Percentiles rank a stretch among this genome's conserved stretches.
Conservation (phyloP, 257 asterid genomes). For the Solanum etuberosum region DNA sequence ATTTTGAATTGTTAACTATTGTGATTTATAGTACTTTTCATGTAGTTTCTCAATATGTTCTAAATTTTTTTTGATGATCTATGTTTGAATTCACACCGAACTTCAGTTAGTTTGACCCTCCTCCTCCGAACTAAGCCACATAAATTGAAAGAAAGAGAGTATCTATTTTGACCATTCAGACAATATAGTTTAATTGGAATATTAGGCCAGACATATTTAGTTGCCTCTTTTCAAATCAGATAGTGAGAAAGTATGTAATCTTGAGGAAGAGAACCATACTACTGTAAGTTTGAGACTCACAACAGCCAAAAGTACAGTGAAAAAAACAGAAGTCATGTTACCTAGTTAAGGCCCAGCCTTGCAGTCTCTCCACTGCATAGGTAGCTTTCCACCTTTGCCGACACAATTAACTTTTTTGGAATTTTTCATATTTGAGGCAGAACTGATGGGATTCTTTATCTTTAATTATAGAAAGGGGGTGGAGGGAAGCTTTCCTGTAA, state of each 20-base stretch:
- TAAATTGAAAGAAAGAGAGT: neutral
- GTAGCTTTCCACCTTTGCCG: neutral
- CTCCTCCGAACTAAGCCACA: neutral
- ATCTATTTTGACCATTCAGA: neutral
- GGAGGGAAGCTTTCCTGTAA: neutral
- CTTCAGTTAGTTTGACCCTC: neutral
- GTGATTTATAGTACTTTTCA: neutral
- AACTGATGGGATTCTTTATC: neutral
- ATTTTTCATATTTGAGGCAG: neutral
- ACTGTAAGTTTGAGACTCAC: neutral
- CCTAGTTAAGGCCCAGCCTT: neutral
- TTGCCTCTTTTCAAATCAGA: neutral
- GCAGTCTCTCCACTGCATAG: neutral
- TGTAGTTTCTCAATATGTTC: neutral
- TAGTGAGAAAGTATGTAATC: neutral
- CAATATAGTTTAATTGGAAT: neutral
- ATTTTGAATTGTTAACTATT: neutral
- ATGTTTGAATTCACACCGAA: neutral
- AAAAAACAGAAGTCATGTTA: neutral
- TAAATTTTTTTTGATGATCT: neutral
- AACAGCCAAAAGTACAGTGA: neutral
- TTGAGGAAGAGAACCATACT: neutral
- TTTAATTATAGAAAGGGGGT: neutral
- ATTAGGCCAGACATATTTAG: neutral
- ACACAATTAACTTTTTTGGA: neutral